Conservation (phyloP, 164 flowering plant genomes). For the Cinnamomum micranthum region DNA sequence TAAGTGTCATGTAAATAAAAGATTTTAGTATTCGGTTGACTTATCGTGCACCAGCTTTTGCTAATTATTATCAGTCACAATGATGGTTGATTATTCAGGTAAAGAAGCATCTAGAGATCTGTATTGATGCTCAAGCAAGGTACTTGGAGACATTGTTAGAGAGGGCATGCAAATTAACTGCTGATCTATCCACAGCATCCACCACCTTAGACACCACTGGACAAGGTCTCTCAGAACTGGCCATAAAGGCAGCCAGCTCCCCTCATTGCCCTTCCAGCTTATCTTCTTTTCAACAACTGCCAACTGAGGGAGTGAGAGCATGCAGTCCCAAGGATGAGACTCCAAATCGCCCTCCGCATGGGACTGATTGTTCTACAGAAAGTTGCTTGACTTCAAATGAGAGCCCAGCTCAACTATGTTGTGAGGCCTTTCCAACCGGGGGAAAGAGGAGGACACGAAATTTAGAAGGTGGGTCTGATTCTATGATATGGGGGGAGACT, state of each 20-base stretch:
- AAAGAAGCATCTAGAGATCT: slow-evolving; percentile 67
- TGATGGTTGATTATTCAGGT: slow-evolving; percentile 30
- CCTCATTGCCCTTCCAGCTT: slow-evolving; percentile 20
- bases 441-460: slow-evolving; percentile 3
- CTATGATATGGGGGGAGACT: slow-evolving; percentile 5
- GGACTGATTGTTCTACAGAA: slow-evolving; percentile 53
- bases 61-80: background rate
- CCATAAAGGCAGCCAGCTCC: background rate
- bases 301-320: slow-evolving; percentile 13
- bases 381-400: slow-evolving; percentile 60
- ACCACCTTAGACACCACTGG: slow-evolving; percentile 5
- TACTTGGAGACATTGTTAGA: slow-evolving; percentile 58
- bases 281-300: slow-evolving; percentile 14
- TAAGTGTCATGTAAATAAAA: too few relatives aligned
- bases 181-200: slow-evolving; percentile 36
- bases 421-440: background rate
- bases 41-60: background rate
- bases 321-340: slow-evolving; percentile 21
- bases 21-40: too few relatives aligned
- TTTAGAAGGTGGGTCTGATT: slow-evolving; percentile 1
- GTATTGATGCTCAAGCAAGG: slow-evolving; percentile 56
- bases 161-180: slow-evolving; percentile 59
- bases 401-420: slow-evolving; percentile 30
- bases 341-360: slow-evolving; percentile 19
- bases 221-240: background rate